Conservation (phyloP, 2,329 filamentous ascomycete species). For the Apiospora marii region DNA sequence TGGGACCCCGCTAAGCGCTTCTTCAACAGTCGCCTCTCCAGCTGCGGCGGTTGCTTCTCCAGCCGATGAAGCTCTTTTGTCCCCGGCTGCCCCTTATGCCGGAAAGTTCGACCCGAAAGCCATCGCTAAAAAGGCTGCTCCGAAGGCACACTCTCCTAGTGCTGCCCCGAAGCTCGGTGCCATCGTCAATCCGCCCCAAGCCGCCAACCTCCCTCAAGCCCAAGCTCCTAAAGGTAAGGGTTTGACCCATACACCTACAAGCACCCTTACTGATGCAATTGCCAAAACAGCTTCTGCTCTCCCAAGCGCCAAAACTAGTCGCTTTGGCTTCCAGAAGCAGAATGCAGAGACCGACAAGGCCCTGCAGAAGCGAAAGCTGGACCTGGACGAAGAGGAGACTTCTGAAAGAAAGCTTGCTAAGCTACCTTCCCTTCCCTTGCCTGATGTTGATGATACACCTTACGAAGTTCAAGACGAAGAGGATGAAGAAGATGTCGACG, state of each 20-base stretch:
- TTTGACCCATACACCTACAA: slow-evolving; percentile 8
- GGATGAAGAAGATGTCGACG: slow-evolving; percentile 75
- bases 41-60: slow-evolving; percentile 61
- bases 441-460: slow-evolving; percentile 66
- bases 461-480: slow-evolving; percentile 68
- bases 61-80: slow-evolving; percentile 51
- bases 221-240: slow-evolving; percentile 47
- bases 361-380: slow-evolving; percentile 75
- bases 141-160: slow-evolving; percentile 62
- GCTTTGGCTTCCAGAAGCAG: slow-evolving; percentile 82
- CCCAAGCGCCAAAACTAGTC: slow-evolving; percentile 76
- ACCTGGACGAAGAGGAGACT: slow-evolving; percentile 88
- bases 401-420: slow-evolving; percentile 89
- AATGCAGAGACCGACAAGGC: slow-evolving; percentile 71
- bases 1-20: slow-evolving; percentile 51
- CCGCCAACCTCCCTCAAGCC: slow-evolving; percentile 43
- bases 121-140: slow-evolving; percentile 79
- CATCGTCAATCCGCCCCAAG: slow-evolving; percentile 50
- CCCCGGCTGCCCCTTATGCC: slow-evolving; percentile 68
- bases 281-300: slow-evolving; percentile 56
- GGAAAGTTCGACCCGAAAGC: slow-evolving; percentile 89
- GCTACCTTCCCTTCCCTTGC: slow-evolving; percentile 78
- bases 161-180: slow-evolving; percentile 61
- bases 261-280: slow-evolving; percentile 35
- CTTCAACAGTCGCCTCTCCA: slow-evolving; percentile 57